A percentile compares a stretch with the other conserved stretches of the same genome.
Evolutionary conservation across 2,329 filamentous ascomycete genomes (phyloP).

Genomic region (Oidium heveae): DNA sequence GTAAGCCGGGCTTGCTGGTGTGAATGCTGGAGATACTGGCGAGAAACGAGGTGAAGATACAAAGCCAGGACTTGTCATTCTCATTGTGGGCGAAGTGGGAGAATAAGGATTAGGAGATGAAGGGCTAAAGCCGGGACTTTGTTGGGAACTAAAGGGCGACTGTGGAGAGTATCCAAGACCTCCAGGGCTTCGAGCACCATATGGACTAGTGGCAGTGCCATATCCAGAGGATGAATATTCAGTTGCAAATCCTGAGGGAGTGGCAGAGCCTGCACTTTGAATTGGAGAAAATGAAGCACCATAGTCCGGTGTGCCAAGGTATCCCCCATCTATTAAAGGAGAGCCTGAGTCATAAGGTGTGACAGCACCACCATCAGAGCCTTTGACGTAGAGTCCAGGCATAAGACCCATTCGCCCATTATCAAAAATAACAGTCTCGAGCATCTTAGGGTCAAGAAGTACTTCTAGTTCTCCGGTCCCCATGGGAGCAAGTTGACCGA

Average conservation of each 20-base stretch:
- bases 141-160: constrained; percentile 24
- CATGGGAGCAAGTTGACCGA: constrained; percentile 90
- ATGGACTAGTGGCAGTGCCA: constrained; percentile 37
- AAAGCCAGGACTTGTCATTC: constrained; percentile 25
- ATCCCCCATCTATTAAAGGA: constrained; percentile 48
- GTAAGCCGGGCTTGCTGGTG: constrained; percentile 14
- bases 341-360: constrained; percentile 86
- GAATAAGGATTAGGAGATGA: constrained; percentile 10
- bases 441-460: constrained; percentile 79
- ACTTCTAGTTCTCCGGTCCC: constrained; percentile 93
- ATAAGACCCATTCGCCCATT: constrained; percentile 68
- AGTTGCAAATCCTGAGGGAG: constrained; percentile 35
- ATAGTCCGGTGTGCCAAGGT: constrained; percentile 34
- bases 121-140: constrained; percentile 7
- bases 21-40: constrained; percentile 25
- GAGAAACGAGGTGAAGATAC: constrained; percentile 26
- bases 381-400: constrained; percentile 55
- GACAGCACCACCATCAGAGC: constrained; percentile 55
- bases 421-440: constrained; percentile 82
- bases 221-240: constrained; percentile 25
- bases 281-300: constrained; percentile 51
- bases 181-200: constrained; percentile 27
- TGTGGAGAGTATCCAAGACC: constrained; percentile 48
- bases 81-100: constrained; percentile 30
- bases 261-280: constrained; percentile 47